phyloP scores from a whole-genome alignment of 192 early-diverging fungal species.

The Umbelopsis sp. region DNA sequence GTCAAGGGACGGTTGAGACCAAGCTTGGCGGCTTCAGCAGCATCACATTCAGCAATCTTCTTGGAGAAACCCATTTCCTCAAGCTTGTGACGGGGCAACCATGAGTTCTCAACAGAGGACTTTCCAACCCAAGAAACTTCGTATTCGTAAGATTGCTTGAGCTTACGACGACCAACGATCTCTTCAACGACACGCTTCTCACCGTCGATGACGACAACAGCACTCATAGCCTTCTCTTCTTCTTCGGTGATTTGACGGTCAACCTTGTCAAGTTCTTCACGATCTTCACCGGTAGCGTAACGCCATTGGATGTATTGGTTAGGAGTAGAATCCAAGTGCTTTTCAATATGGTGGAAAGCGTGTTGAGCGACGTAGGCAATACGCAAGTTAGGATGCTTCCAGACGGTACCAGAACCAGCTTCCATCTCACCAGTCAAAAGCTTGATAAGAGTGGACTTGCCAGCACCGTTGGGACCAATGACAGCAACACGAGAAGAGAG shows the following conservation, averaged over 20 bases:
- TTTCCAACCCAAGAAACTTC: slow-evolving; percentile 75
- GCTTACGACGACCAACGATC: slow-evolving; percentile 75
- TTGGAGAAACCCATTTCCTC: slow-evolving; percentile 77
- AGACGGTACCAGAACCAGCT: slow-evolving; percentile 70
- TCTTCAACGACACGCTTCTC: slow-evolving; percentile 64
- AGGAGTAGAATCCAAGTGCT: slow-evolving; percentile 74
- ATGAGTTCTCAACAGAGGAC: slow-evolving; percentile 66
- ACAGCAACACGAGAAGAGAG: slow-evolving; percentile 78
- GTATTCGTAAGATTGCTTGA: slow-evolving; percentile 82
- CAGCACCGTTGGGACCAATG: slow-evolving; percentile 77
- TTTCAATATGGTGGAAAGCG: slow-evolving; percentile 85
- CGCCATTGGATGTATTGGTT: slow-evolving; percentile 85
- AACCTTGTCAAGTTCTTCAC: slow-evolving; percentile 76
- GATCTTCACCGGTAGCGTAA: slow-evolving; percentile 75
- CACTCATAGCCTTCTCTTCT: slow-evolving; percentile 60
- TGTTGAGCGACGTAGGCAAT: slow-evolving; percentile 86
- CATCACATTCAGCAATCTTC: slow-evolving; percentile 76
- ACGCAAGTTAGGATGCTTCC: slow-evolving; percentile 84
- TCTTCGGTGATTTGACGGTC: slow-evolving; percentile 68
- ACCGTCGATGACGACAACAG: slow-evolving; percentile 53
- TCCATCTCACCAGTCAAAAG: slow-evolving; percentile 78
- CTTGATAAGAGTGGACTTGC: slow-evolving; percentile 75
- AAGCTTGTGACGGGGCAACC: slow-evolving; percentile 73
- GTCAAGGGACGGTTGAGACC: slow-evolving; percentile 76
- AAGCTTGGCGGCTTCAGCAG: slow-evolving; percentile 73